Base-by-base conservation (phyloP, 2,329 filamentous ascomycete species). In the Aspergillus quadrilineatus region DNA sequence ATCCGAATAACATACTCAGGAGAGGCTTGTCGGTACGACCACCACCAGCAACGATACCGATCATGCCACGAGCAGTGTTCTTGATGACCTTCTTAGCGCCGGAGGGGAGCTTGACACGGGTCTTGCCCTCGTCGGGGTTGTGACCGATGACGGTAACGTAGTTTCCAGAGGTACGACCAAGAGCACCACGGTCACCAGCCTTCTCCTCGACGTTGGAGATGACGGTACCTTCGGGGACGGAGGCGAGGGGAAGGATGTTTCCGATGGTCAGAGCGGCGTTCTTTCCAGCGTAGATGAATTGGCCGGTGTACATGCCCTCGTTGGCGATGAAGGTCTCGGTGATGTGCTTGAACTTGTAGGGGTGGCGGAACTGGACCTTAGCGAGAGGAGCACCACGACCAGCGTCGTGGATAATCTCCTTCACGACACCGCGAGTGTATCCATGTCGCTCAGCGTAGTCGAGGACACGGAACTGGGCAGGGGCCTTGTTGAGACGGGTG, bases 241-340 rank as follows among this genome's bases (percentile, higher is more conserved):
- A 91, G 77, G 87, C 86, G 71, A 99, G 87, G 67, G 94, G 94
- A 64, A 99, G 90, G 77, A 99, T 82, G 86, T 99, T 99, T 80
- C 94, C 94, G 80, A 99, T 88, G 75, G 90, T 97, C 76, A 99
- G 87, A 68, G 89, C 85, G 74, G 94, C 94, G 83, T 96, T 94
- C 91, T 99, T 99, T 79, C 94, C 94, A 77, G 93, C 94, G 83
- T 99, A 99, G 89, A 99, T 92, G 87, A 99, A 99, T 82, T 99
- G 94, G 79, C 94, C 94, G 69, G 94, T 97, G 90, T 97, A 99
- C 92, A 97, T 97, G 84, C 94, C 94, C 86, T 97, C 94, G 84
- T 97, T 99, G 82, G 94, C 94, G 77, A 99, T 99, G 89, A 99
- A 97, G 71, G 94, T 99, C 89, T 99, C 92, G 80, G 89, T 93